These are phyloP conservation scores for Zygotorulaspora florentina DNA, from an alignment of 805 yeast species.

Conservation along the genomic window DNA sequence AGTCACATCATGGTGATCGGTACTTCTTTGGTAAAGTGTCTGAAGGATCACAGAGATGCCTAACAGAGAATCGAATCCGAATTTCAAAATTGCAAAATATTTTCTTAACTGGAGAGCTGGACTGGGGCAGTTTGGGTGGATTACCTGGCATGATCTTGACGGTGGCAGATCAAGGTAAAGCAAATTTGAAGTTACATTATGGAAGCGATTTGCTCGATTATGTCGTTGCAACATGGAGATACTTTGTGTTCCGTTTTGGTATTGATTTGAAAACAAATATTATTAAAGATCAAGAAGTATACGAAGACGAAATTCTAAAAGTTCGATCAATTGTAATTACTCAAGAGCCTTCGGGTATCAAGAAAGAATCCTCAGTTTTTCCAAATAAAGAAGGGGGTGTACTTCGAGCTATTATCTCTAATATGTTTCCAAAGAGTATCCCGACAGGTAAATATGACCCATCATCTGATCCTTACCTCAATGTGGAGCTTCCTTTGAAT, in stretches of 20 bases:
- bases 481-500: constrained; percentile 35
- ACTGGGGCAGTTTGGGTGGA: constrained; percentile 85
- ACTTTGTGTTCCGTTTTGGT: constrained; percentile 78
- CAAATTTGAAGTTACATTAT: constrained; percentile 50
- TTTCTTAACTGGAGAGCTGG: constrained; percentile 71
- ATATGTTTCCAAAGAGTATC: constrained; percentile 57
- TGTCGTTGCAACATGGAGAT: constrained; percentile 76
- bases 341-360: background rate
- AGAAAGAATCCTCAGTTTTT: constrained; percentile 4
- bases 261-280: constrained; percentile 43
- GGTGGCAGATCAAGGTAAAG: constrained; percentile 69
- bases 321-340: constrained; percentile 37
- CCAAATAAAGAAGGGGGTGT: constrained; percentile 12
- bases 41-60: constrained; percentile 80
- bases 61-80: constrained; percentile 56
- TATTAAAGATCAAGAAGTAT: constrained; percentile 21
- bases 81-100: constrained; percentile 58
- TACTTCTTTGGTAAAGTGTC: constrained; percentile 75
- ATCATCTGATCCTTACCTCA: constrained; percentile 35
- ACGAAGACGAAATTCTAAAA: constrained; percentile 36
- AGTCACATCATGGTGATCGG: constrained; percentile 36
- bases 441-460: constrained; percentile 37
- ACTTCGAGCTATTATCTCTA: constrained; percentile 36
- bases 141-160: constrained; percentile 86
- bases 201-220: constrained; percentile 48